Evolutionary conservation across 441 rosid species (phyloP), one percentile per base, ranked within the genome.

Genomic region (Bocquillonia castaneifolia): DNA sequence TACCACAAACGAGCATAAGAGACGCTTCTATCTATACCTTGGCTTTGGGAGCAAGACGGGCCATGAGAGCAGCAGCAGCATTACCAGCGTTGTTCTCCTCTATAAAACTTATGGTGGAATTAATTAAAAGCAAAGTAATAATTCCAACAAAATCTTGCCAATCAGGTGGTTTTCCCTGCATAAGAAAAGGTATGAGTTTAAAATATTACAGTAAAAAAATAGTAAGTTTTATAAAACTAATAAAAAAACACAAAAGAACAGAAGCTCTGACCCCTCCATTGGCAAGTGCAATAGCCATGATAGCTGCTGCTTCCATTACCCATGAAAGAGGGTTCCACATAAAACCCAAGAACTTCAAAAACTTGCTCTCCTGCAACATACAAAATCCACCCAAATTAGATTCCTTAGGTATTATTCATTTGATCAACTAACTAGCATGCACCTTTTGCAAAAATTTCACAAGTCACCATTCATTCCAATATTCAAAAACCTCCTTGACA

Each of bases 321-420:
- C 98, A 93, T 34, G 98, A 93, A 56, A 93, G 86, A 69, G 96
- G 98, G 69, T 91, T 93, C 98, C 97, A 93, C 97, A 93, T 91
- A 72, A 93, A 93, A 25, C 98, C 95, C 83, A 89, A 72, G 74
- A 84, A 91, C 67, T 91, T 93, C 75, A 93, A 55, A 61, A 93
- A 69, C 75, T 93, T 93, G 77, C 98, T 89, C 78, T 91, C 98
- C 98, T 89, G 86, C 68, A 71, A 67, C 53, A 66, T 45, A 55
- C 34, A 76, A 57, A 40, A n/a, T n/a, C n/a, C n/a, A n/a, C n/a
- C n/a, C n/a, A n/a, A n/a, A n/a, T n/a, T n/a, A n/a, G n/a, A n/a
- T n/a, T n/a, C n/a, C n/a, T n/a, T n/a, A n/a, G n/a, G n/a, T n/a
- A n/a, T n/a, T n/a, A n/a, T n/a, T n/a, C n/a, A n/a, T n/a, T n/a